These are phyloP conservation scores for Phytophthora megakarya DNA, from an alignment of 352 stramenopile genomes.

Conservation along the genomic window DNA sequence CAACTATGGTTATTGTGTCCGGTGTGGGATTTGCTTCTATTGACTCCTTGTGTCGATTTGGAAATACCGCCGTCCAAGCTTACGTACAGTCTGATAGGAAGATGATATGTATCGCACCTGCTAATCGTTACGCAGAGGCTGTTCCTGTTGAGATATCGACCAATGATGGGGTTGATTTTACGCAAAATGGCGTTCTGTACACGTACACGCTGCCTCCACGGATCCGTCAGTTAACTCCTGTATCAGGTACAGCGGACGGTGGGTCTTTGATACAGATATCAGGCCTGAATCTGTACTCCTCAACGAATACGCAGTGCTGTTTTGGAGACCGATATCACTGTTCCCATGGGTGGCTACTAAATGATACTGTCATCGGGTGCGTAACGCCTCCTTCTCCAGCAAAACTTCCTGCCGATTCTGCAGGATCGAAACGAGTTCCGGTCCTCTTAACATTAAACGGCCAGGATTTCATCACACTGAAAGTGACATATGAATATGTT, in stretches of 20 bases:
- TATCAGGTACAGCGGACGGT: constrained; percentile 47
- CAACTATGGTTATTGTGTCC: constrained; percentile 56
- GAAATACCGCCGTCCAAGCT: constrained; percentile 39
- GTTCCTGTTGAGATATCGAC: constrained; percentile 74
- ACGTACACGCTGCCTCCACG: constrained; percentile 53
- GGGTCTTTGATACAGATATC: constrained; percentile 61
- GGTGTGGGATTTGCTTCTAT: constrained; percentile 46
- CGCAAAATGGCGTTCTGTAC: constrained; percentile 63
- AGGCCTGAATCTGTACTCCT: constrained; percentile 61
- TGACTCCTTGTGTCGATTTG: constrained; percentile 59
- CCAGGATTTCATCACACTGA: constrained; percentile 58
- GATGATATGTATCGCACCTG: constrained; percentile 51
- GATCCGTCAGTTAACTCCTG: constrained; percentile 57
- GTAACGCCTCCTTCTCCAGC: constrained; percentile 40
- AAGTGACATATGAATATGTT: constrained; percentile 68
- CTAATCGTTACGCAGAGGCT: constrained; percentile 35
- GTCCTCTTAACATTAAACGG: constrained; percentile 82
- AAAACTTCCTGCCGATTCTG: constrained; percentile 11
- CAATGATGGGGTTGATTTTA: constrained; percentile 92
- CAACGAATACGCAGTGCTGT: constrained; percentile 61
- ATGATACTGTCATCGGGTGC: constrained; percentile 38
- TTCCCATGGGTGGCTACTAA: constrained; percentile 41
- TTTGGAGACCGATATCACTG: constrained; percentile 59
- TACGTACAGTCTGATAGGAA: constrained; percentile 42
- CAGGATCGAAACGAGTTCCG: constrained; percentile 37